Evolutionary conservation across 306 rosid species (phyloP), one percentile per base, ranked within the genome.

Genomic region (Gleditsia sinensis): DNA sequence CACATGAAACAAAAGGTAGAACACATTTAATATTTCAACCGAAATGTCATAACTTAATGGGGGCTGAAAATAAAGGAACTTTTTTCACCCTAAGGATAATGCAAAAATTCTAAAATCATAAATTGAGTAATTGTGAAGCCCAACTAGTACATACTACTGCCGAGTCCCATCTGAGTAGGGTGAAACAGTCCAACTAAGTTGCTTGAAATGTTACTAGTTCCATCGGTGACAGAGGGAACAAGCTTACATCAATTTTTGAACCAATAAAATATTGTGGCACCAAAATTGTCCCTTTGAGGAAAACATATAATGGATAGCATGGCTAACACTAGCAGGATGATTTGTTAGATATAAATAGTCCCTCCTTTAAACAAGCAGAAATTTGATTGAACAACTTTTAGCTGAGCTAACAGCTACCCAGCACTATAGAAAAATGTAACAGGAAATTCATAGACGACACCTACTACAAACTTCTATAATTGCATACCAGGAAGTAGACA

Each of bases 401-500:
- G 27, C 24, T 46, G 2, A 71, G 49, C 24, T 49, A 69, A 37
- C 43, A 13, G 39, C 43, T 49, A 78, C 49, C 43, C 5, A 64
- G 19, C 19, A 36, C 49, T 34, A 9, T 8, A 24, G 2, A 17
- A 27, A 9, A 5, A 59, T n/a, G 20, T 13, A 55, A 9, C 45
- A 48, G 34, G 54, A 48, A 55, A 36, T 34, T 63, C 46, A 61
- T 70, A 34, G 24, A 50, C 33, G 65, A 59, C 45, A 37, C 19
- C 5, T 28, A 6, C 8, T 32, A 46, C 45, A 48, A 46, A 11
- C 24, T n/a, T 17, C 30, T 33, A 71, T 49, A 66, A 46, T 4
- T 48, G 49, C n/a, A 57, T 7, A 72, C 59, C 32, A 32, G 13
- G 30, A 19, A 59, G 23, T 10, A 21, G 24, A 45, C 36, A 61